A percentile compares a stretch with the other conserved stretches of the same genome.
These are phyloP conservation scores for Sordariomycetes sp. DNA, from an alignment of 2,329 filamentous ascomycete species.

Conservation along the genomic window DNA sequence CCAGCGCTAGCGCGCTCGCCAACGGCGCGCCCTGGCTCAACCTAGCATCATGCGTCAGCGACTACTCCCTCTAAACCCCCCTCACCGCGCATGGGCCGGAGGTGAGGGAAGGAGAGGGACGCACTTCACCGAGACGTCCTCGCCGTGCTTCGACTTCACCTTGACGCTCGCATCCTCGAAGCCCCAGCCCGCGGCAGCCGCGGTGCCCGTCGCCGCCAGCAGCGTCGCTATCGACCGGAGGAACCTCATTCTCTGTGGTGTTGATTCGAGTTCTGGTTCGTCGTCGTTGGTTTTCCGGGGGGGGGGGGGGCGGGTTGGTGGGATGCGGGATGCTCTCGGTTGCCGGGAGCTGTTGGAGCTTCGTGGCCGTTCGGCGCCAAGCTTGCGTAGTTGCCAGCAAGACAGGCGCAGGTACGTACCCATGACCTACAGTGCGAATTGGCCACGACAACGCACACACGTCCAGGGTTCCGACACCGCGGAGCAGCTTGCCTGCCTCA, in stretches of 20 bases:
- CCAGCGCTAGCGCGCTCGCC: slow-evolving; percentile 50
- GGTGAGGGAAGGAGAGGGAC: slow-evolving; percentile 16
- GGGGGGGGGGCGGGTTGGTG: slow-evolving; percentile 1
- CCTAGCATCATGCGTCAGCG: slow-evolving; percentile 22
- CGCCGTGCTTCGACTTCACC: slow-evolving; percentile 51
- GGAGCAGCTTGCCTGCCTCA: not conserved
- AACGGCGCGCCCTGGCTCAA: slow-evolving; percentile 47
- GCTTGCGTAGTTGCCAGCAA: slow-evolving; percentile 5
- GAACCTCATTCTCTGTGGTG: slow-evolving; percentile 20
- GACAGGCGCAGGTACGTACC: slow-evolving; percentile 1
- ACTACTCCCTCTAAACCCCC: not conserved
- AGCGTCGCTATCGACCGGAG: slow-evolving; percentile 19
- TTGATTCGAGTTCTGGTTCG: not conserved
- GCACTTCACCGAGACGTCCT: slow-evolving; percentile 53
- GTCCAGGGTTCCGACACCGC: not conserved
- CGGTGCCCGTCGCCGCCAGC: slow-evolving; percentile 35
- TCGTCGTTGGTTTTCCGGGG: not conserved
- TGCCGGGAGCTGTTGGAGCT: slow-evolving; percentile 3
- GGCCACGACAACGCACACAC: not conserved
- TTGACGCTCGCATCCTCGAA: slow-evolving; percentile 62
- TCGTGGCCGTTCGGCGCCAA: not conserved
- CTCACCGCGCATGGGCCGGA: not conserved
- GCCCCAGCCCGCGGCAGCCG: slow-evolving; percentile 49
- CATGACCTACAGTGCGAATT: not conserved
- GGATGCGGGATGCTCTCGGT: slow-evolving; percentile 7